Base-by-base conservation (phyloP, 148 eudicot genomes). In the Selenicereus undatus region DNA sequence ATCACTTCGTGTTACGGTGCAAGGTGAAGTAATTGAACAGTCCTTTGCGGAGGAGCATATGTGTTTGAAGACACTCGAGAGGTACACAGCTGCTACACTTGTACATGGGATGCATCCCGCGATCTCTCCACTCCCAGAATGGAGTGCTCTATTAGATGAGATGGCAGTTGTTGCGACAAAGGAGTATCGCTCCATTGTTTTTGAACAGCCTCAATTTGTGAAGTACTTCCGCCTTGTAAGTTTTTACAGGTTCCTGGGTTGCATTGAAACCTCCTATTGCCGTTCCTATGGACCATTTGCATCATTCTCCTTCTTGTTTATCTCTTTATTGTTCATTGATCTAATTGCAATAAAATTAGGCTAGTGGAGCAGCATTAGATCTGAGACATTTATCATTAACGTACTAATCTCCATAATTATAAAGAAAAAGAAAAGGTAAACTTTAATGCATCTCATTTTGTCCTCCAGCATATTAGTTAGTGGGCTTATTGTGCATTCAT, bases 1-100 rank as follows among this genome's bases (percentile, higher is more conserved):
- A 39, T 93, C 97, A 4, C 93, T 94, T 30, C 95, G 98, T 77
- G 97, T 93, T 21, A 94, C 97, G 0, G 91, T 93, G 26, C 98
- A 94, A 84, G 98, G 98, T 60, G 98, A 94, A 81, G 97, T 94
- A 52, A 93, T 94, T 64, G 97, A 94, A 83, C 95, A 93, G 78
- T 90, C 93, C 0, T 94, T 94, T 81, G 98, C 97, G 71, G 97
- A 93, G 86, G 95, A 93, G 86, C 97, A 93, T 70, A 82, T 93
- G 87, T 93, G 97, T 82, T 93, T 94, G 73, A 87, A 97, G 73
- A 91, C 95, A 43, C 92, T 95, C 36, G 94, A 95, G 77, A 87
- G 93, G 73, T 95, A 88, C 82, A 90, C 93, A 0, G 94, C 98
- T 65, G 98, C 97, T 51, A 93, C 96, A 1, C 96, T 95, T 35